Conservation (phyloP, 441 rosid species). For the Biscutella laevigata region DNA sequence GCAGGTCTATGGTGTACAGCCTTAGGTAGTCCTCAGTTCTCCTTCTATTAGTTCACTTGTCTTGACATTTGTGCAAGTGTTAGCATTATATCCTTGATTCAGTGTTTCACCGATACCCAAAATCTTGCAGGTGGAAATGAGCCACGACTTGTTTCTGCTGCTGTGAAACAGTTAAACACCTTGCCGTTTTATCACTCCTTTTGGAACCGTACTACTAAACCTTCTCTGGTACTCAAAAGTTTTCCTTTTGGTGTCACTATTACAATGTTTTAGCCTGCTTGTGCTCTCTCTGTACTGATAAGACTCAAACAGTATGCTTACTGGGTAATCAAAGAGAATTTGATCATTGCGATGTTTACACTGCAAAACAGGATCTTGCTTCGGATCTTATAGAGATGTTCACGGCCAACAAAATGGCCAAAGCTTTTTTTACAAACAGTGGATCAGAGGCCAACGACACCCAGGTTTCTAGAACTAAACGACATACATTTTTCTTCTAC, state of each 20-base stretch:
- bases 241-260: neutral
- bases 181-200: slow-evolving; percentile 95
- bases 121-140: slow-evolving; percentile 76
- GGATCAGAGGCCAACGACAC: slow-evolving; percentile 98
- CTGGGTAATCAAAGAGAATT: neutral
- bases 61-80: slow-evolving; percentile 1
- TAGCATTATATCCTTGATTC: neutral
- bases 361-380: slow-evolving; percentile 69
- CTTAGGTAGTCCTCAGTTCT: slow-evolving; percentile 47
- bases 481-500: neutral
- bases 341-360: slow-evolving; percentile 4
- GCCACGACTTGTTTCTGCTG: slow-evolving; percentile 81
- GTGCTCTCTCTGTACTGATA: neutral
- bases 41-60: neutral
- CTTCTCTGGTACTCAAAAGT: slow-evolving; percentile 54
- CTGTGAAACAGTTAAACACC: slow-evolving; percentile 54
- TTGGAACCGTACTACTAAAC: slow-evolving; percentile 94
- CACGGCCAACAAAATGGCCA: slow-evolving; percentile 74
- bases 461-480: slow-evolving; percentile 24
- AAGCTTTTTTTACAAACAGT: slow-evolving; percentile 83
- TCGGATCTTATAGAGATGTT: slow-evolving; percentile 70
- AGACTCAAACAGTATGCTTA: neutral
- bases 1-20: slow-evolving; percentile 99
- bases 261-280: neutral
- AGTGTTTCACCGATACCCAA: neutral